Conservation (phyloP, 1,139 yeast genomes). For the Pichia terricola region DNA sequence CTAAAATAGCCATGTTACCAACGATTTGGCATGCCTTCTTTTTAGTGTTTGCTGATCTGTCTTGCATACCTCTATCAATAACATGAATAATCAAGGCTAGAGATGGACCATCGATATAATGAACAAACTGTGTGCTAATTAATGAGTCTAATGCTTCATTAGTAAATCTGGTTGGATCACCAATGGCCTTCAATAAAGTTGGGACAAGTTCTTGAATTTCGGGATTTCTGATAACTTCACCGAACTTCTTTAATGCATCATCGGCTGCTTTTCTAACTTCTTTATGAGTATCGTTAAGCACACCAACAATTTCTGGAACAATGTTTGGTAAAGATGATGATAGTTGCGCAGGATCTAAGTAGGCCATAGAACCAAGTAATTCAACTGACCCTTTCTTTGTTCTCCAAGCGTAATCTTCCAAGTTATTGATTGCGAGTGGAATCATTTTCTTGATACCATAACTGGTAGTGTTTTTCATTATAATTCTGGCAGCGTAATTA, state of each 20-base stretch:
- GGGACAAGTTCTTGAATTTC: conserved; percentile 92
- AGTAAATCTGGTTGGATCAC: conserved; percentile 87
- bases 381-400: conserved; percentile 96
- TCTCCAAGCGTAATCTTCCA: conserved; percentile 92
- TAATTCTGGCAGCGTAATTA: conserved; percentile 72
- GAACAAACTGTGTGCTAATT: conserved; percentile 87
- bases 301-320: conserved; percentile 94
- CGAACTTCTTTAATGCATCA: conserved; percentile 77
- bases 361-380: conserved; percentile 94
- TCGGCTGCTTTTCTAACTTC: conserved; percentile 96
- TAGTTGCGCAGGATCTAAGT: conserved; percentile 87
- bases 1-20: conserved; percentile 95
- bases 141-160: conserved; percentile 81
- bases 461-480: conserved; percentile 88
- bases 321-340: conserved; percentile 82
- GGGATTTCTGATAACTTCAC: conserved; percentile 95
- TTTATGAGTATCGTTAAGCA: conserved; percentile 87
- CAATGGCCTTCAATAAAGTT: conserved; percentile 81
- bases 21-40: conserved; percentile 96
- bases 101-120: conserved; percentile 96
- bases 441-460: conserved; percentile 86
- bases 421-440: conserved; percentile 78
- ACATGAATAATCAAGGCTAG: conserved; percentile 92
- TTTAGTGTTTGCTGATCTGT: conserved; percentile 84
- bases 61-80: conserved; percentile 89